Evolutionary conservation across 495 filamentous ascomycete genomes (phyloP).

Genomic region (Articulospora tetracladia): DNA sequence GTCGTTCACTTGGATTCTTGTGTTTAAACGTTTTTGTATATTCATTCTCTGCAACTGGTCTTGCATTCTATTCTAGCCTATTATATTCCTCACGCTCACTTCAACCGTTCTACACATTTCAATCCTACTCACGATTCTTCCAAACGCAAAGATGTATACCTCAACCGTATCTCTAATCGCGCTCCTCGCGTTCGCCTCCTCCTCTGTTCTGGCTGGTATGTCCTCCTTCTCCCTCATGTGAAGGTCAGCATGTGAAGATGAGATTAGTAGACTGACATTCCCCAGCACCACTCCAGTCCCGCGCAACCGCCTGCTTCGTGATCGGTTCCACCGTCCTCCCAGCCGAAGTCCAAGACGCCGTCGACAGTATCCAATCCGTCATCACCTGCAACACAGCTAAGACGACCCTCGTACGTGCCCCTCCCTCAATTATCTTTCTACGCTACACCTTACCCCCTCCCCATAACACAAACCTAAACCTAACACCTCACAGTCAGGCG

Average conservation of each 20-base stretch:
- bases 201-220: neutral
- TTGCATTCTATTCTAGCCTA: neutral
- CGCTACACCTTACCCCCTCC: no score
- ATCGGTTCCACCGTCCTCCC: conserved; percentile 38
- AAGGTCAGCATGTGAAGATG: no score
- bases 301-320: conserved; percentile 37
- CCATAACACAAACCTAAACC: neutral
- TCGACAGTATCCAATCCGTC: conserved; percentile 25
- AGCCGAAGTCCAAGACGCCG: conserved; percentile 29
- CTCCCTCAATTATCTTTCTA: no score
- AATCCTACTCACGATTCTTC: neutral
- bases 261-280: neutral
- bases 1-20: neutral
- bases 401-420: conserved; percentile 20
- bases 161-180: neutral
- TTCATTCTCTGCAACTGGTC: neutral
- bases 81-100: neutral
- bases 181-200: neutral
- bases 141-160: neutral
- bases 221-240: neutral
- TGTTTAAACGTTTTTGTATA: neutral
- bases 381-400: conserved; percentile 36
- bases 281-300: neutral
- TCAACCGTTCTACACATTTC: neutral
- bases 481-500: conserved; percentile 10